A percentile compares a stretch with the other conserved stretches of the same genome.
Evolutionary conservation across 306 rosid genomes (phyloP).

Genomic region (Hylodesmum podocarpum): DNA sequence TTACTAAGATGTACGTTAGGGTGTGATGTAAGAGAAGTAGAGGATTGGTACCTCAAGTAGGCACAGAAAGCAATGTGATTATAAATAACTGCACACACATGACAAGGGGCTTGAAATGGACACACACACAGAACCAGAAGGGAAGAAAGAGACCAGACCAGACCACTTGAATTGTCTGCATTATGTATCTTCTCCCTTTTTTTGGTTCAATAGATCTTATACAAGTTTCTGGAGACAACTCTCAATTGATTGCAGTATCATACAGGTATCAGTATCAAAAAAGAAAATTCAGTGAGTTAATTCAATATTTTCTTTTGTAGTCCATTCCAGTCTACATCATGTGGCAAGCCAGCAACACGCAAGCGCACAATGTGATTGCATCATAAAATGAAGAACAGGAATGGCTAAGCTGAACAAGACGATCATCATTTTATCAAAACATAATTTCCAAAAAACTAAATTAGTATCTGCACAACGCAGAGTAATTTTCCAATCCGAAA

Average conservation of each 20-base stretch:
- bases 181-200: neutral
- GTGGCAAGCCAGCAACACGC: neutral
- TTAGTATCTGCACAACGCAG: neutral
- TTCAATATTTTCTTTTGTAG: neutral
- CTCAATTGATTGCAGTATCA: neutral
- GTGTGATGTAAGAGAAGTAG: no score
- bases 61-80: no score
- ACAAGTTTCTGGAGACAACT: neutral
- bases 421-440: neutral
- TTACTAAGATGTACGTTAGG: no score
- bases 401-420: neutral
- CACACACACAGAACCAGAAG: no score
- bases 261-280: neutral
- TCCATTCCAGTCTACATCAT: neutral
- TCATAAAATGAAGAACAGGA: neutral
- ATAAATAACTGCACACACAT: no score
- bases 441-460: neutral
- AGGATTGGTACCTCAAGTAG: no score
- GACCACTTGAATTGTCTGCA: no score
- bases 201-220: neutral
- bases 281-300: neutral
- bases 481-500: neutral
- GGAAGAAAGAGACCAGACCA: no score
- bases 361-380: neutral
- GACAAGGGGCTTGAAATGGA: no score